Evolutionary conservation across 2,329 filamentous ascomycete species (phyloP), one percentile per base, ranked within the genome.

Genomic region (Colletotrichum eremochloae): DNA sequence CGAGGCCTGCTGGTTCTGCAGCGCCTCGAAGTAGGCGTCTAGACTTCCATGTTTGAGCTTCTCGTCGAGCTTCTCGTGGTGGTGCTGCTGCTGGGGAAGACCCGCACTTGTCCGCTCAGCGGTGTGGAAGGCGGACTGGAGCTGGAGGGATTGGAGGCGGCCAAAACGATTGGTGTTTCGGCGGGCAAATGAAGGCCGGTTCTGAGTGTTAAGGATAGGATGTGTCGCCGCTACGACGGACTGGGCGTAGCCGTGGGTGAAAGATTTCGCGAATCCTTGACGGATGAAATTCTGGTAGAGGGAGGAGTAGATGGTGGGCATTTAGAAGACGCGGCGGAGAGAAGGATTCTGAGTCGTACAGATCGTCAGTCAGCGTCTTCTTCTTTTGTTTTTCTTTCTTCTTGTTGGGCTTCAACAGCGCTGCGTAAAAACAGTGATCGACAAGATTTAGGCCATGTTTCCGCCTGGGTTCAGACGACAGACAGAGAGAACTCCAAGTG

Each of bases 221-320:
- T 97, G 95, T 75, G 94, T 94, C 79, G 95, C 96, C 80, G 96
- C 96, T 85, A 99, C 95, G 85, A 98, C 93, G 75, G 95, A 97
- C 83, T 98, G 96, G 78, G 95, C 95, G 89, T 98, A 98, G 85
- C 96, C 96, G 90, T 98, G 94, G 83, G 94, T 96, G 83, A 98
- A 93, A 80, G 95, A 95, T 87, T 98, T 98, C 81, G 94, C 92
- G 86, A 98, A 93, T 92, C 94, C 95, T 89, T 96, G 94, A 88
- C 96, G 96, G 91, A 97, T 94, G 88, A 98, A 94, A 87, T 89
- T 92, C 85, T 90, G 88, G 84, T 91, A 91, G 76, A 92, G 85
- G 80, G 88, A 89, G 75, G 89, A 91, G 83, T 91, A 91, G 80
- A 91, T 90, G 82, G 88, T 87, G 84, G 90, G 90, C 96, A 98